phyloP scores from a whole-genome alignment of 2,329 filamentous ascomycete species.

The Calonectria honghensis region DNA sequence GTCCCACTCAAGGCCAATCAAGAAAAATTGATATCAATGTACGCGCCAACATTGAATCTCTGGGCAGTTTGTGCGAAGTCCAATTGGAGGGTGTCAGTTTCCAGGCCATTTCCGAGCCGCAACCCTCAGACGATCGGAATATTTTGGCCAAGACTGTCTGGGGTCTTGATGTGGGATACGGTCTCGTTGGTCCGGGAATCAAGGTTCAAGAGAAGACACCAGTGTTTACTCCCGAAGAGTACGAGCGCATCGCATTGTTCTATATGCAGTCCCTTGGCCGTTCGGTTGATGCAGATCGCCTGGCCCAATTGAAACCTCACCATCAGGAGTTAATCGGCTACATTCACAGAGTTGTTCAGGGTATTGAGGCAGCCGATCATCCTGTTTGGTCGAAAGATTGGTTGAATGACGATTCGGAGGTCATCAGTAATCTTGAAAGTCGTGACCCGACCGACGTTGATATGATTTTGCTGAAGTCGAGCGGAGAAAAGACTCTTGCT shows the following conservation, averaged over 20 bases:
- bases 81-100: not conserved
- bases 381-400: too few relatives aligned
- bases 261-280: not conserved
- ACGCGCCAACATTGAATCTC: not conserved
- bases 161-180: not conserved
- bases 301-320: not conserved
- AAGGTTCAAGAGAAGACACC: too few relatives aligned
- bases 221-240: not conserved
- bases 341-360: too few relatives aligned
- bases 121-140: not conserved
- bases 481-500: not conserved
- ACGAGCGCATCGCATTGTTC: not conserved
- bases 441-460: not conserved
- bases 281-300: not conserved
- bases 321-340: not conserved
- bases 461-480: not conserved
- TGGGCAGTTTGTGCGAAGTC: not conserved
- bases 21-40: not conserved
- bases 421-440: too few relatives aligned
- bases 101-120: not conserved
- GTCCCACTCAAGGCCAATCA: not conserved
- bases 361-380: too few relatives aligned
- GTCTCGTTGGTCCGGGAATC: not conserved
- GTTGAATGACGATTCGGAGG: too few relatives aligned
- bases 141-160: conserved; percentile 6